Evolutionary conservation across 495 filamentous ascomycete genomes (phyloP), one percentile per base, ranked within the genome.

Genomic region (Penicillium bialowiezense): DNA sequence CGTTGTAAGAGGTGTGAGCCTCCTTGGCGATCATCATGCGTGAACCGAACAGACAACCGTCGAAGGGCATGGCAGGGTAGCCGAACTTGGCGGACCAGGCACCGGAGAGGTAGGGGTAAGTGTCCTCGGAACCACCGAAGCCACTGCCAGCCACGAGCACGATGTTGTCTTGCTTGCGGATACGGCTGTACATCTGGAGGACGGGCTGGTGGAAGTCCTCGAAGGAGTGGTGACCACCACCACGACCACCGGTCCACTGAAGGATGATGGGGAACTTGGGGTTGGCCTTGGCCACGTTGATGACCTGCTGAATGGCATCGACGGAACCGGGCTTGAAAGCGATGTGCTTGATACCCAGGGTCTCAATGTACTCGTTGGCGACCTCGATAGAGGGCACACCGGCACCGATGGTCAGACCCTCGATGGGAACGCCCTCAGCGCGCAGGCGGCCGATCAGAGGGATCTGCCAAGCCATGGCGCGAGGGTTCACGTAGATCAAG

Each of bases 391-490:
- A 77, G n/a, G 75, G 75, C 1, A 78, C 72, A 38, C 75, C 75
- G 1, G 75, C 75, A 44, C 75, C 75, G 24, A 78, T 70, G 28
- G 74, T 75, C 29, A 98, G 76, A 59, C 93, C 93, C 58, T 97
- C 90, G 50, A 98, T 89, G 4, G 93, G 93, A 28, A 95, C 83
- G 54, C 93, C 93, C 46, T 95, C 89, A 12, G 88, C 79, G 37
- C 92, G 82, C 33, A 98, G 77, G 50, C 87, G 83, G 39, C 82
- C 88, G 51, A 98, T 83, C 21, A 98, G 74, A 37, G 93, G 91
- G 39, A 97, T 95, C 67, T 98, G 93, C 93, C 93, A 98, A 21
- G 75, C 87, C 92, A 98, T 98, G 26, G 92, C 91, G 44, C 88
- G 82, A 13, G 93, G 93, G 62, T 91, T 95, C 62, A 97, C 93